Conservation (phyloP, 768 basidiomycete genomes). For the Naganishia friedmannii region DNA sequence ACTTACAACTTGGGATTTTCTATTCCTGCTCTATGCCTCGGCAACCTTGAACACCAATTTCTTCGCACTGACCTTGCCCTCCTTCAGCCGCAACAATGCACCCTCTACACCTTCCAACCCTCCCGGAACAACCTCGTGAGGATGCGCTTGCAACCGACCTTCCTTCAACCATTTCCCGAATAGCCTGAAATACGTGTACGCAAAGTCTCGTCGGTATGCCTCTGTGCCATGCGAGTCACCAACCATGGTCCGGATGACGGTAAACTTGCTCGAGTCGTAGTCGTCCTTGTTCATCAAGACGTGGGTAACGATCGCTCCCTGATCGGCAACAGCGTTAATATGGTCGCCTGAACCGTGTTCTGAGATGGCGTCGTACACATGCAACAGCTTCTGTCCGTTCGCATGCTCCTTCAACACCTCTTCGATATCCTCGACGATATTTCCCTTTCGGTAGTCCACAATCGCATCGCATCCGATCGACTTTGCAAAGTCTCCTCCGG, state of each 20-base stretch:
- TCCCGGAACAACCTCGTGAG: conserved; percentile 21
- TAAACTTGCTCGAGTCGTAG: conserved; percentile 8
- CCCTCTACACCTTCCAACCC: conserved; percentile 20
- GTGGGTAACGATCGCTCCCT: conserved; percentile 11
- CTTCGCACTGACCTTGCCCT: conserved; percentile 39
- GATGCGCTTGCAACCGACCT: conserved; percentile 19
- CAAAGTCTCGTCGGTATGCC: conserved; percentile 20
- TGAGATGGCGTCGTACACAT: conserved; percentile 25
- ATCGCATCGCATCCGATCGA: conserved; percentile 25
- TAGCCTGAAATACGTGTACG: conserved; percentile 19
- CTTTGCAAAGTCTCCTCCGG: conserved; percentile 24
- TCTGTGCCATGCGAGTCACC: conserved; percentile 13
- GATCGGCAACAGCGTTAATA: conserved; percentile 1
- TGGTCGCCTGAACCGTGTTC: conserved; percentile 17
- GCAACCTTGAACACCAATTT: conserved; percentile 40
- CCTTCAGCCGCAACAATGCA: conserved; percentile 25
- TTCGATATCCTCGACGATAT: conserved; percentile 28
- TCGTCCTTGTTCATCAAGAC: conserved; percentile 10
- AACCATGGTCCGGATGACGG: conserved; percentile 23
- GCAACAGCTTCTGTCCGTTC: conserved; percentile 1
- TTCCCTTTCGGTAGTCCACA: conserved; percentile 26
- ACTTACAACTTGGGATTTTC: not conserved
- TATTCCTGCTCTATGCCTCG: conserved; percentile 3
- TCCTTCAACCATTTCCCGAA: conserved; percentile 15
- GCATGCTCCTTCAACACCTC: conserved; percentile 17